These are phyloP conservation scores for Shiraia sp. DNA, from an alignment of 2,329 filamentous ascomycete genomes.

Conservation along the genomic window DNA sequence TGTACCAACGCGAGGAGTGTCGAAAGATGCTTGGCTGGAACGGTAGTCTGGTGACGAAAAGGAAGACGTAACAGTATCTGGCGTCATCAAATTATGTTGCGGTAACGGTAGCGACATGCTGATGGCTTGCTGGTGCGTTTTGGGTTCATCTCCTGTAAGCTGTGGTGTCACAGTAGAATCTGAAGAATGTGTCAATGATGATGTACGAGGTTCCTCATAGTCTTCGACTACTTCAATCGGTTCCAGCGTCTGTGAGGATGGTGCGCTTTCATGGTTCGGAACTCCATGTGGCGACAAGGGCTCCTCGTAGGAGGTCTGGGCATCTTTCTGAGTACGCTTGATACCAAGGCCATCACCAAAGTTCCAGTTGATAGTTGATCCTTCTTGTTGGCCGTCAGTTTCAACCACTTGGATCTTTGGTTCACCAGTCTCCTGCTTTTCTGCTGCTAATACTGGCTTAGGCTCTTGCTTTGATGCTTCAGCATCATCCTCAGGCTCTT, in stretches of 20 bases:
- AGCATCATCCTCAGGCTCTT: constrained; percentile 65
- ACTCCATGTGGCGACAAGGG: constrained; percentile 31
- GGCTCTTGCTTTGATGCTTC: constrained; percentile 10
- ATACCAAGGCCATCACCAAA: constrained; percentile 47
- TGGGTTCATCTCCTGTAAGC: constrained; percentile 31
- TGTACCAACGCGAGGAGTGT: constrained; percentile 73
- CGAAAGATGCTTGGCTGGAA: constrained; percentile 68
- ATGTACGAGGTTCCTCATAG: constrained; percentile 53
- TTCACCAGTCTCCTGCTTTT: constrained; percentile 45
- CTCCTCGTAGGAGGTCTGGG: constrained; percentile 16
- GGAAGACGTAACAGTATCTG: constrained; percentile 62
- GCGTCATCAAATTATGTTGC: constrained; percentile 62
- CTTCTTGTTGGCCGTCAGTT: constrained; percentile 44
- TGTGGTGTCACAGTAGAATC: constrained; percentile 52
- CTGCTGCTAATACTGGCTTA: constrained; percentile 20
- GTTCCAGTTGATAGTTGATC: constrained; percentile 50
- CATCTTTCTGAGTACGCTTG: constrained; percentile 21
- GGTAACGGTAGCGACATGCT: constrained; percentile 44
- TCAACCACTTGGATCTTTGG: constrained; percentile 53
- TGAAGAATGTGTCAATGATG: constrained; percentile 55
- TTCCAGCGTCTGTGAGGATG: constrained; percentile 28
- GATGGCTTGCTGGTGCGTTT: constrained; percentile 44
- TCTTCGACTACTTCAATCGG: constrained; percentile 52
- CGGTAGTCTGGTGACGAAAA: constrained; percentile 66
- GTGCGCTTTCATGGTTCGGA: constrained; percentile 10